Base-by-base conservation (phyloP, 2,329 filamentous ascomycete genomes). In the Dactylellina leptospora region DNA sequence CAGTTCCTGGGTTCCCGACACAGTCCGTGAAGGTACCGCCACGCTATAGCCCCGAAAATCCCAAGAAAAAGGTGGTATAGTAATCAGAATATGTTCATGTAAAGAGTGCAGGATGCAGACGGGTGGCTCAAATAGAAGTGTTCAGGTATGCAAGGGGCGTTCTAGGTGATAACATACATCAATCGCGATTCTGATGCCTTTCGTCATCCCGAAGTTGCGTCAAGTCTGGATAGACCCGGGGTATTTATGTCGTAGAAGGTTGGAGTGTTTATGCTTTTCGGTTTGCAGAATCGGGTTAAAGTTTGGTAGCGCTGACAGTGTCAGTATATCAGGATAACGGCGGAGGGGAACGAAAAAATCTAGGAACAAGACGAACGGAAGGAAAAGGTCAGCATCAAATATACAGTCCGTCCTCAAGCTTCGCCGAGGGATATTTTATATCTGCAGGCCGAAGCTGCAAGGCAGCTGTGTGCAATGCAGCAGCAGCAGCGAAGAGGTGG, bases 1-100 rank as follows among this genome's bases (percentile, higher is more conserved):
- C 90, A 75, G 83, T 88, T 76, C 85, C 87, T 3, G 90, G 86
- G 77, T 93, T 93, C 75, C 91, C 92, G 18, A 96, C 90, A 78
- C 92, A 96, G 81, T 96, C 92, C 38, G 92, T 96, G 79, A 96
- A 96, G 25, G 92, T 96, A 66, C 92, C 92, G 75, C 92, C 92
- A 73, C 92, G 88, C 81, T 88, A 79, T 36, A 22, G 27, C 25
- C 3, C 38, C 11, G 28, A 11, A 53, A 23, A 53, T n/a, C 75
- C 76, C 47, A 23, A 10, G 30, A 18, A 36, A 47, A 16, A 23
- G 25, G 36, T 10, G 22, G 30, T 50, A 59, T 44, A 54, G 59
- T 60, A 38, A 64, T 63, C 53, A 55, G 51, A 58, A 51, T 50
- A 50, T 20, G 28, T 18, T 28, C 28, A 55, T 40, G n/a, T 36